Conservation (phyloP, 805 yeast species). For the Pichia insulana region DNA sequence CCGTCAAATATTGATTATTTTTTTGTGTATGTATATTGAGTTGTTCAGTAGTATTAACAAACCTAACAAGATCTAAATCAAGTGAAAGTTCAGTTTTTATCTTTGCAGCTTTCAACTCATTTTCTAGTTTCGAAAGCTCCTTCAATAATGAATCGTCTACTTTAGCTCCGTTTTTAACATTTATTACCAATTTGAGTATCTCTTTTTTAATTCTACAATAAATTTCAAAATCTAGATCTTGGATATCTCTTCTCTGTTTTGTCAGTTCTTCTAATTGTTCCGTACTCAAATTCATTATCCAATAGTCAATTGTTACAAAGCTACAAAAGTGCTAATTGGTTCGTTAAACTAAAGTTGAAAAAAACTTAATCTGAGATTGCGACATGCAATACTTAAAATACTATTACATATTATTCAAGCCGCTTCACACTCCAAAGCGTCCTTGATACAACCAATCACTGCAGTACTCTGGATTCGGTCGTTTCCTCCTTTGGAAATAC, state of each 20-base stretch:
- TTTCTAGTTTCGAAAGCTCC: slow-evolving; percentile 14
- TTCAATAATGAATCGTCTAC: slow-evolving; percentile 11
- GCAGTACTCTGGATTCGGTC: slow-evolving; percentile 88
- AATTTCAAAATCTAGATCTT: slow-evolving; percentile 23
- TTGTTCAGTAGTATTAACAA: slow-evolving; percentile 12
- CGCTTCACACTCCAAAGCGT: slow-evolving; percentile 44
- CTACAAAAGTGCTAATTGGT: too few species aligned
- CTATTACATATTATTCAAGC: too few species aligned
- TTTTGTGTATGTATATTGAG: slow-evolving; percentile 14
- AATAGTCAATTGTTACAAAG: too few species aligned
- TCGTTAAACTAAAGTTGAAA: too few species aligned
- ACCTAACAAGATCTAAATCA: slow-evolving; percentile 17
- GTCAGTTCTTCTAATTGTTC: slow-evolving; percentile 16
- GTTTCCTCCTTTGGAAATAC: slow-evolving; percentile 85
- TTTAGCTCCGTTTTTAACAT: slow-evolving; percentile 13
- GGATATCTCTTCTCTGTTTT: slow-evolving; percentile 23
- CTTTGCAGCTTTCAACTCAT: slow-evolving; percentile 13
- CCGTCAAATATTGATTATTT: slow-evolving; percentile 14
- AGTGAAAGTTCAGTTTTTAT: slow-evolving; percentile 15
- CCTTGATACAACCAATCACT: slow-evolving; percentile 76
- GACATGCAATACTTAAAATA: too few species aligned
- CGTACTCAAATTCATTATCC: not conserved
- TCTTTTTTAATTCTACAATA: slow-evolving; percentile 19
- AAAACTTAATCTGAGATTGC: too few species aligned
- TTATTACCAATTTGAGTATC: slow-evolving; percentile 12